These are phyloP conservation scores for Tilletiopsis washingtonensis DNA, from an alignment of 1,284 basidiomycete species.

Conservation along the genomic window DNA sequence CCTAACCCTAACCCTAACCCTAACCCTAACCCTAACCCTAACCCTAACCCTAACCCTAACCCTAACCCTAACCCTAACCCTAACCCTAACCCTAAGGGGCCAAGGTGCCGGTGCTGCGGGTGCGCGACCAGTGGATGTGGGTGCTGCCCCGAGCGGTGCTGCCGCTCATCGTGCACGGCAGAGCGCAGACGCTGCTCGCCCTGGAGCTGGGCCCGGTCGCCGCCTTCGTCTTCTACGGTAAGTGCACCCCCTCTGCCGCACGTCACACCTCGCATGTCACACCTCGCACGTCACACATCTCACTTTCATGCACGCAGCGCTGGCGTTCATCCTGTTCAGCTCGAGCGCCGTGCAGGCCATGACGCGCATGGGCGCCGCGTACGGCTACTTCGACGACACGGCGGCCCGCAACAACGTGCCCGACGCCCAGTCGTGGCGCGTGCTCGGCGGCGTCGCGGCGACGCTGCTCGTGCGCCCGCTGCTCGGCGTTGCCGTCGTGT, in stretches of 20 bases:
- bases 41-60: too few species aligned
- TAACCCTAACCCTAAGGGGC: too few species aligned
- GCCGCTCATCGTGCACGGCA: constrained; percentile 24
- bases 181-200: constrained; percentile 20
- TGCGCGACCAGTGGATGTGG: background rate
- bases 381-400: constrained; percentile 32
- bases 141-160: constrained; percentile 8
- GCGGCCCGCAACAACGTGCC: constrained; percentile 25
- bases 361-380: constrained; percentile 8
- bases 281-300: background rate
- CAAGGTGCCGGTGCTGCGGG: background rate
- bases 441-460: constrained; percentile 20
- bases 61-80: too few species aligned
- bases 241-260: background rate
- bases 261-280: background rate
- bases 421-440: constrained; percentile 13
- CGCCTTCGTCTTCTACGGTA: constrained; percentile 17
- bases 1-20: too few species aligned
- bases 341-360: constrained; percentile 13
- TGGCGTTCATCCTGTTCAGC: constrained; percentile 18
- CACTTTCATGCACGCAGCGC: background rate
- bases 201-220: constrained; percentile 20
- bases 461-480: constrained; percentile 30
- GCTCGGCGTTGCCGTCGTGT: constrained; percentile 20
- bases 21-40: too few species aligned